Base-by-base conservation (phyloP, 257 asterid species). In the Gentiana dahurica region DNA sequence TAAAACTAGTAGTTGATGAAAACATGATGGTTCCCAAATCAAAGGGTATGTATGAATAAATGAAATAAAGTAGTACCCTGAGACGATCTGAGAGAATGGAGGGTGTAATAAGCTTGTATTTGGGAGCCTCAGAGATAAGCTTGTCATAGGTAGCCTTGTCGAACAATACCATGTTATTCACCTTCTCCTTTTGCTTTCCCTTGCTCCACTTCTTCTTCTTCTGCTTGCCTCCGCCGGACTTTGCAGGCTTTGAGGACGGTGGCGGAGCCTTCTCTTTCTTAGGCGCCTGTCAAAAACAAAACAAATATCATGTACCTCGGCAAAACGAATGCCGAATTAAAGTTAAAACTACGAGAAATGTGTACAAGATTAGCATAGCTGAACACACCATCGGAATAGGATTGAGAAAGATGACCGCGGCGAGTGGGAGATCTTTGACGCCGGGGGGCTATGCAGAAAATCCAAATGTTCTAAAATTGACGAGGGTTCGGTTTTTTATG, bases 111-210 rank as follows among this genome's bases (percentile, higher is more conserved):
- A 87, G 98, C 84, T 87, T 91, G 79, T 76, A 85, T 53, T 87
- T 91, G 0, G 98, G 96, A 1, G 94, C 94, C 76, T 90, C 98
- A 1, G 86, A 53, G 1, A 87, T 59, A 49, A 90, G 73, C 81
- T 89, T 89, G 36, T 89, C 97, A 58, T 89, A 85, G 36, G 97
- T 83, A 12, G 80, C 70, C 77, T 81, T 83, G 58, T 89, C 95
- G 51, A 89, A 83, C 54, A 85, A 76, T 63, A 87, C 96, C 87
- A 82, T 82, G 80, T 87, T 87, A 85, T 87, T 87, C 60, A 84
- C 96, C 95, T 87, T 87, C 71, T 87, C 96, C 93, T 87, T 87
- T 67, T 85, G 94, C 81, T 85, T 87, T 59, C 95, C 96, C 84
- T 87, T 87, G 81, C 76, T 69, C 79, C 79, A 74, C 65, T 74